phyloP scores from a whole-genome alignment of 2,329 filamentous ascomycete species.

The Reticulascus tulasneorum region DNA sequence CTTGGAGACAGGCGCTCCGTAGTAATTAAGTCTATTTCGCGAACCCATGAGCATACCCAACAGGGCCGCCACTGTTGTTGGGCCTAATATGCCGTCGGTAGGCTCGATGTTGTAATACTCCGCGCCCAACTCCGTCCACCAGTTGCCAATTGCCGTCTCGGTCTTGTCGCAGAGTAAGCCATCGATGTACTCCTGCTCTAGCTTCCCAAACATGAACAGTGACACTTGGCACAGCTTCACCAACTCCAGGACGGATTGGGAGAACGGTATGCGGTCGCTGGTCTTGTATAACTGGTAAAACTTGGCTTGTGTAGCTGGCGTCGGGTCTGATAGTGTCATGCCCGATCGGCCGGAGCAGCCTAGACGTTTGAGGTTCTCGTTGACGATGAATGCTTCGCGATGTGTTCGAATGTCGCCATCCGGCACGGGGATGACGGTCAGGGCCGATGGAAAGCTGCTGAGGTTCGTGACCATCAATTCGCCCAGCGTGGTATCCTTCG shows the following conservation, averaged over 20 bases:
- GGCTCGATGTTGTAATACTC: slow-evolving; percentile 93
- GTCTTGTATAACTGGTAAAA: slow-evolving; percentile 88
- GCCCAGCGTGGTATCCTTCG: slow-evolving; percentile 76
- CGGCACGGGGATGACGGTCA: slow-evolving; percentile 88
- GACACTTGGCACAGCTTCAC: slow-evolving; percentile 90
- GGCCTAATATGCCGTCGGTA: slow-evolving; percentile 85
- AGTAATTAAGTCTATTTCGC: slow-evolving; percentile 81
- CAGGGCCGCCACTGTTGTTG: slow-evolving; percentile 83
- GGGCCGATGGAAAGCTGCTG: slow-evolving; percentile 82
- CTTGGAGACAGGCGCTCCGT: slow-evolving; percentile 78
- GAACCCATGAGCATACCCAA: slow-evolving; percentile 87
- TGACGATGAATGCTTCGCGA: slow-evolving; percentile 82
- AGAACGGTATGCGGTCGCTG: slow-evolving; percentile 75
- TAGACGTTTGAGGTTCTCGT: slow-evolving; percentile 87
- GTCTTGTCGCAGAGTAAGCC: slow-evolving; percentile 91
- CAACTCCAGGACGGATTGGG: slow-evolving; percentile 77
- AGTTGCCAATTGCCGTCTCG: slow-evolving; percentile 83
- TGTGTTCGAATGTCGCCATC: slow-evolving; percentile 80
- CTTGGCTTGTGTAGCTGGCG: slow-evolving; percentile 79
- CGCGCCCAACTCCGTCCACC: slow-evolving; percentile 92
- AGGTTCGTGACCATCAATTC: slow-evolving; percentile 92
- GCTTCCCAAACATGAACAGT: slow-evolving; percentile 79
- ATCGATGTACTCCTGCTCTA: slow-evolving; percentile 86
- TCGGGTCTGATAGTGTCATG: slow-evolving; percentile 73
- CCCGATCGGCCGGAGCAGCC: slow-evolving; percentile 89